phyloP scores from a whole-genome alignment of 352 stramenopile species.

The Phytopythium sindhum region DNA sequence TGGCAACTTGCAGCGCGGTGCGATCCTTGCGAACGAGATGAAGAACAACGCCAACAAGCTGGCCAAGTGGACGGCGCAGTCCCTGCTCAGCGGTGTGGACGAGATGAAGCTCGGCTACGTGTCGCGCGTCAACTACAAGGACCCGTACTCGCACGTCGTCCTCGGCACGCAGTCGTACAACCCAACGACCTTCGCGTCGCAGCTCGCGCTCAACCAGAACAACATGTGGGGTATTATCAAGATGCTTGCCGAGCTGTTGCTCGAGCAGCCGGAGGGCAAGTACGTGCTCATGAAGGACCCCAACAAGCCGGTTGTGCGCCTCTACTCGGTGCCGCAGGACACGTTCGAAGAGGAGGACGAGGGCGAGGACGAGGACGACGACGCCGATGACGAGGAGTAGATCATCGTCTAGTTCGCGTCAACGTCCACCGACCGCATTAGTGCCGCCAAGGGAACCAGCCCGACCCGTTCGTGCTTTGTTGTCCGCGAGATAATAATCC shows the following conservation, averaged over 20 bases:
- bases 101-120: constrained; percentile 99
- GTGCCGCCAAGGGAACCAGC: neutral
- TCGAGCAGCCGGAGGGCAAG: constrained; percentile 96
- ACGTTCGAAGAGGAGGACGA: constrained; percentile 95
- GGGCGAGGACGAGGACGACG: constrained; percentile 62
- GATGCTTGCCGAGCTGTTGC: constrained; percentile 93
- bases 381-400: constrained; percentile 19
- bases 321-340: constrained; percentile 95
- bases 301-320: constrained; percentile 95
- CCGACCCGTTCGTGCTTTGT: neutral
- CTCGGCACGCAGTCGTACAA: constrained; percentile 97
- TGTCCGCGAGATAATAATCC: neutral
- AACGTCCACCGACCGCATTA: neutral
- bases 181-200: constrained; percentile 94
- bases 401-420: neutral
- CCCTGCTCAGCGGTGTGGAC: constrained; percentile 93
- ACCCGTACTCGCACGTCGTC: constrained; percentile 95
- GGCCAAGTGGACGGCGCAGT: constrained; percentile 97
- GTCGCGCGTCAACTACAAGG: constrained; percentile 91
- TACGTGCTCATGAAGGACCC: constrained; percentile 99
- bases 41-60: constrained; percentile 99
- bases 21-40: constrained; percentile 96
- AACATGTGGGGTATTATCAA: constrained; percentile 98
- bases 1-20: constrained; percentile 79
- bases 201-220: constrained; percentile 97